A percentile compares a stretch with the other conserved stretches of the same genome.
These are phyloP conservation scores for Streptanthus diversifolius DNA, from an alignment of 345 rosid genomes.

Conservation along the genomic window DNA sequence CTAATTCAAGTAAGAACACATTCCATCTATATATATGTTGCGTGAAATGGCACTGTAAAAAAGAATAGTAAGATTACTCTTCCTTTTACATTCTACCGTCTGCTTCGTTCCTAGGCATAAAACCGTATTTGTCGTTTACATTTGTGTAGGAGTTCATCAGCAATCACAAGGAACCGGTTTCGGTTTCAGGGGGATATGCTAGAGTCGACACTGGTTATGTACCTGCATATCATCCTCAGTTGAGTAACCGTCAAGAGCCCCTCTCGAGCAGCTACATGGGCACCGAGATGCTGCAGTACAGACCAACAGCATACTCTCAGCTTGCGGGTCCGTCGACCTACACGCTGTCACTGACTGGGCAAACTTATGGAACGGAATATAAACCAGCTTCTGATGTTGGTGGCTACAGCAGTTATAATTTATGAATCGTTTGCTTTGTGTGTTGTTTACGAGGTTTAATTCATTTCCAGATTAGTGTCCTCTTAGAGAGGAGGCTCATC, in stretches of 20 bases:
- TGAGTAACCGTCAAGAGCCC: conserved; percentile 24
- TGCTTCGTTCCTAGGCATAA: neutral
- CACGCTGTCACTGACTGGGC: conserved; percentile 18
- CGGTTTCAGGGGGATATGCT: conserved; percentile 22
- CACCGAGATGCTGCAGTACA: conserved; percentile 25
- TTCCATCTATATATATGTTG: neutral
- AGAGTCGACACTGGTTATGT: conserved; percentile 30
- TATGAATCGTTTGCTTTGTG: conserved; percentile 8
- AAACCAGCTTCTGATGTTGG: conserved; percentile 31
- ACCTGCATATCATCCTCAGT: conserved; percentile 37
- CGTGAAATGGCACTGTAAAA: neutral
- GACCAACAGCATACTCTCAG: conserved; percentile 32
- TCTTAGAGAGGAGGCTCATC: conserved; percentile 9
- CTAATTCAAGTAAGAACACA: conserved; percentile 59
- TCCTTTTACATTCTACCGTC: neutral
- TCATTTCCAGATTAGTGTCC: neutral
- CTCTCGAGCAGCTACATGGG: conserved; percentile 26
- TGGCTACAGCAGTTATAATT: conserved; percentile 32
- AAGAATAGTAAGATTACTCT: neutral
- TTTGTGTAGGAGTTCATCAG: conserved; percentile 31
- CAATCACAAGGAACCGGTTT: conserved; percentile 37
- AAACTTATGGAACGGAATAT: conserved; percentile 33
- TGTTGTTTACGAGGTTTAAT: neutral
- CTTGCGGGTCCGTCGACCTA: conserved; percentile 17
- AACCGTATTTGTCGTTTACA: neutral